phyloP scores from a whole-genome alignment of 805 yeast species.

The Candida mattraensis region DNA sequence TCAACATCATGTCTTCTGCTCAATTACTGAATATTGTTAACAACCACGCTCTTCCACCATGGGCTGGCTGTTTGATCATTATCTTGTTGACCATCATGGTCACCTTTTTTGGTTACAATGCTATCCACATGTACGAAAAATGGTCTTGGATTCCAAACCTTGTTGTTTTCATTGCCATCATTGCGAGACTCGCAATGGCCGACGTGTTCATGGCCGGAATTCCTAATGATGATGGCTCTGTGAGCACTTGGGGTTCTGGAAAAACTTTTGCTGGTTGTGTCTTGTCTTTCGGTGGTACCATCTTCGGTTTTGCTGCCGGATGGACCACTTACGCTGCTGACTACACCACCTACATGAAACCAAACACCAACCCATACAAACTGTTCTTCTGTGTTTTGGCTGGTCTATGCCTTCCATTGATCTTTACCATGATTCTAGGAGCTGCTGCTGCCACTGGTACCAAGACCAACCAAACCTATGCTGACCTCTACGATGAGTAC shows the following conservation, averaged over 20 bases:
- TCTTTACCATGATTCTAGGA: slow-evolving; percentile 77
- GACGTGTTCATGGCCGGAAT: slow-evolving; percentile 59
- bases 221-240: slow-evolving; percentile 27
- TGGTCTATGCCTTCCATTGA: slow-evolving; percentile 68
- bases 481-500: slow-evolving; percentile 48
- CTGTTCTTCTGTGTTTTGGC: slow-evolving; percentile 62
- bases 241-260: slow-evolving; percentile 48
- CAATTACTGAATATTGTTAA: slow-evolving; percentile 79
- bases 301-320: slow-evolving; percentile 89
- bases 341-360: slow-evolving; percentile 85
- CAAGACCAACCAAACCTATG: slow-evolving; percentile 45
- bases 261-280: slow-evolving; percentile 70
- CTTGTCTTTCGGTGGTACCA: slow-evolving; percentile 76
- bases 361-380: slow-evolving; percentile 54
- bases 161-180: slow-evolving; percentile 71
- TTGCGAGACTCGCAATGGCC: slow-evolving; percentile 71
- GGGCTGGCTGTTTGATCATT: slow-evolving; percentile 86
- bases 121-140: slow-evolving; percentile 79
- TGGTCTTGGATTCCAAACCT: slow-evolving; percentile 87
- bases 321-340: slow-evolving; percentile 94
- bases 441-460: slow-evolving; percentile 82
- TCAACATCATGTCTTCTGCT: slow-evolving; percentile 86
- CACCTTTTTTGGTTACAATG: slow-evolving; percentile 80
- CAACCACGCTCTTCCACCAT: slow-evolving; percentile 66
- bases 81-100: slow-evolving; percentile 66